Evolutionary conservation across 2,329 filamentous ascomycete species (phyloP).

Genomic region (Diaporthe aspalathi): DNA sequence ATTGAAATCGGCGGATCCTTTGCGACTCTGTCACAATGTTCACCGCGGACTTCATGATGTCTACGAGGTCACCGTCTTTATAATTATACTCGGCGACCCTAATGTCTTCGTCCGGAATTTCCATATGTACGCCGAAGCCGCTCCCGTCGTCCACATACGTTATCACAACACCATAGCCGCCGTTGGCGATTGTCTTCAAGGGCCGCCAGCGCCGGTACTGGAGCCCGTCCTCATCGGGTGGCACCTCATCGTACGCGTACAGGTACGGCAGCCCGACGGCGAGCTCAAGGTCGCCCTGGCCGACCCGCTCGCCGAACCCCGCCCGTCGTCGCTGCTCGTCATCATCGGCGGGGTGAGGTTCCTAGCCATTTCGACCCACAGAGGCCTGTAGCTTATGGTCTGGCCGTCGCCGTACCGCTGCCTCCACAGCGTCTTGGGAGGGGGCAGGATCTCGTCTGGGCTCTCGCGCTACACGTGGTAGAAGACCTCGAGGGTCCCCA

Average conservation of each 20-base stretch:
- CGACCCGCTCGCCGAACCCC: too few species aligned
- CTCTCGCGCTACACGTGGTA: background rate
- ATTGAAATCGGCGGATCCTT: background rate
- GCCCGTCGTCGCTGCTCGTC: background rate
- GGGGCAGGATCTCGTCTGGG: background rate
- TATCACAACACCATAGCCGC: conserved; percentile 10
- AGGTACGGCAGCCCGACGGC: background rate
- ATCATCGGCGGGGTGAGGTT: background rate
- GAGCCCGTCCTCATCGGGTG: background rate
- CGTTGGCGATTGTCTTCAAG: conserved; percentile 3
- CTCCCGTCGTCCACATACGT: background rate
- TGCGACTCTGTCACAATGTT: background rate
- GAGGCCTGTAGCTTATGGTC: background rate
- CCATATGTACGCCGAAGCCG: background rate
- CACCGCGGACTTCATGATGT: background rate
- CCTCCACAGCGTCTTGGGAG: conserved; percentile 5
- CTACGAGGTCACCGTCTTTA: background rate
- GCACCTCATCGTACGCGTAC: background rate
- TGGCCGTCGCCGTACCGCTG: background rate
- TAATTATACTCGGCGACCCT: conserved; percentile 1
- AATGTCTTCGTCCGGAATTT: background rate
- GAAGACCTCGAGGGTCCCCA: background rate
- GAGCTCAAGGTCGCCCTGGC: background rate
- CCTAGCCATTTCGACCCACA: background rate
- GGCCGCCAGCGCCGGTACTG: conserved; percentile 5